Conservation (phyloP, 768 basidiomycete genomes). For the Mycena vulgaris region DNA sequence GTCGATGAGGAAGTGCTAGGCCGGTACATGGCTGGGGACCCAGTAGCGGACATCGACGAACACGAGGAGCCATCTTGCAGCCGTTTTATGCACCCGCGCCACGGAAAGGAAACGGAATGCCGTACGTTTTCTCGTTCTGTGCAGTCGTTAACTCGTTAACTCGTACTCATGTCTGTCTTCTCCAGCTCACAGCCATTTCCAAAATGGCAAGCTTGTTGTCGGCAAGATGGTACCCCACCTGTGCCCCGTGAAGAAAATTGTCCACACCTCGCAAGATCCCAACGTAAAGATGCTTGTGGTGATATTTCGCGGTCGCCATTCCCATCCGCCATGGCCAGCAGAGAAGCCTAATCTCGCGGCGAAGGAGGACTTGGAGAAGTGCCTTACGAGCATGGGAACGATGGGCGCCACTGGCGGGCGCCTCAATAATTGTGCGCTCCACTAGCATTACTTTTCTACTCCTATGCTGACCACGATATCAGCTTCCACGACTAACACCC, state of each 20-base stretch:
- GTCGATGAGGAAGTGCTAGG: neutral
- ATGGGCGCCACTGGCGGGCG: neutral
- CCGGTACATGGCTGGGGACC: neutral
- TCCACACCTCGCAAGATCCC: conserved; percentile 12
- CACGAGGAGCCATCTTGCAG: no score
- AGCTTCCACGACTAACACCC: neutral
- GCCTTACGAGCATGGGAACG: neutral
- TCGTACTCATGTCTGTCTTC: neutral
- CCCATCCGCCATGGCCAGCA: conserved; percentile 9
- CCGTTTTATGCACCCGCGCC: neutral
- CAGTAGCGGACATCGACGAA: neutral
- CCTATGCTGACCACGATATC: neutral
- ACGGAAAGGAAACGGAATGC: neutral
- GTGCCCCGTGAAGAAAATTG: conserved; percentile 4
- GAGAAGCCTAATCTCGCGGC: neutral
- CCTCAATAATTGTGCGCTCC: neutral
- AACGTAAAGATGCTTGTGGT: neutral
- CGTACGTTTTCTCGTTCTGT: no score
- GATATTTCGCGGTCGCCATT: neutral
- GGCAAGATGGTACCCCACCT: neutral
- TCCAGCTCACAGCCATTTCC: conserved; percentile 3
- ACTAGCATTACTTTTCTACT: neutral
- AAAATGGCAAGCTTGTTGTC: neutral
- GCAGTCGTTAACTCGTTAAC: neutral
- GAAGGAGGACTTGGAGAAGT: neutral